Conservation (phyloP, 331 rosid species). For the Saraca asoca region DNA sequence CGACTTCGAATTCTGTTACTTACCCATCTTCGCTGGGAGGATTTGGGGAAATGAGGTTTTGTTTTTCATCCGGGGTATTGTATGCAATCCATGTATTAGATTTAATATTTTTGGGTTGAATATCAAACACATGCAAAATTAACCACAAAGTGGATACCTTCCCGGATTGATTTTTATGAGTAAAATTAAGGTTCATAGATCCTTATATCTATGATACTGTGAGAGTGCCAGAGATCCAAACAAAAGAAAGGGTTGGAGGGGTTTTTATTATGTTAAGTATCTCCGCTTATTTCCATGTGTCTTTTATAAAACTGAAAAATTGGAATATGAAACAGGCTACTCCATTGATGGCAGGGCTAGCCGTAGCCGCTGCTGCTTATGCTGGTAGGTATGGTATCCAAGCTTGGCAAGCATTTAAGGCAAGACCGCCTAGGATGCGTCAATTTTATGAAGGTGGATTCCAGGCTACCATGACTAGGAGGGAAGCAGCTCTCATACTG, state of each 20-base stretch:
- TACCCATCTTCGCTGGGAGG: background rate
- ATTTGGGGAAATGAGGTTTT: background rate
- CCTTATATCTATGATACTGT: no score
- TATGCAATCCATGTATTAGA: background rate
- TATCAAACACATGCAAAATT: background rate
- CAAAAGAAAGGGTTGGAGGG: background rate
- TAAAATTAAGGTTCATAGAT: background rate
- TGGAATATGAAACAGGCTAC: conserved; percentile 52
- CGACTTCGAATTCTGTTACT: background rate
- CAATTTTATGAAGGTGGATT: conserved; percentile 88
- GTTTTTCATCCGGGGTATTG: background rate
- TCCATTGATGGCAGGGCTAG: conserved; percentile 62
- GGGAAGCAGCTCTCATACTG: conserved; percentile 83
- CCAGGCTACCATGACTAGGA: conserved; percentile 67
- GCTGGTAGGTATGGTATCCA: conserved; percentile 65
- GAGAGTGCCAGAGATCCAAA: background rate
- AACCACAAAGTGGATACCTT: conserved; percentile 4
- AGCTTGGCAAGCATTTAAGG: conserved; percentile 87
- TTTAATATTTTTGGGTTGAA: background rate
- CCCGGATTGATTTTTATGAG: background rate
- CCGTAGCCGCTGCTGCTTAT: conserved; percentile 88
- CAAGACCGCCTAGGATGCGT: conserved; percentile 53
- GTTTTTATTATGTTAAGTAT: background rate
- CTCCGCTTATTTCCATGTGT: conserved; percentile 14
- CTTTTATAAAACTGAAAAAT: conserved; percentile 26